A percentile compares a stretch with the other conserved stretches of the same genome.
phyloP scores from a whole-genome alignment of 116 monocot genomes.

The Trichopus zeylanicus region DNA sequence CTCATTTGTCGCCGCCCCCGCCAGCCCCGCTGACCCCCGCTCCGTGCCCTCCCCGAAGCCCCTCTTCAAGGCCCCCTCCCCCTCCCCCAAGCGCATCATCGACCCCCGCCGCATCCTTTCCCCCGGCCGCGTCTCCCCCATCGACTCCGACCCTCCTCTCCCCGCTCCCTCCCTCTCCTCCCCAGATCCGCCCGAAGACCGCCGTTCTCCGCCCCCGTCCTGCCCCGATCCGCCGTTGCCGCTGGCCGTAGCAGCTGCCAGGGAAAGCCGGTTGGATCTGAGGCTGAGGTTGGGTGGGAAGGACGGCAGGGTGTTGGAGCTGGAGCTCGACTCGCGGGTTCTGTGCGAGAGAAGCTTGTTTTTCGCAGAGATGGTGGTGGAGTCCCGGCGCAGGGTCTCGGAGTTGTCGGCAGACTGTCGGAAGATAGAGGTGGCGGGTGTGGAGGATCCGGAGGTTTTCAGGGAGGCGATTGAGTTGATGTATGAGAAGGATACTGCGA shows the following conservation, averaged over 20 bases:
- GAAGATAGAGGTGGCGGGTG: slow-evolving; percentile 49
- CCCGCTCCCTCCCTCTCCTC: slow-evolving; percentile 11
- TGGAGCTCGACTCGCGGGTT: slow-evolving; percentile 65
- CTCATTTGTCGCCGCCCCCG: slow-evolving; percentile 45
- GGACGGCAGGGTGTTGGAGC: slow-evolving; percentile 44
- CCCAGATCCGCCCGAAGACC: slow-evolving; percentile 3
- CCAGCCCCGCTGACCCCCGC: slow-evolving; percentile 52
- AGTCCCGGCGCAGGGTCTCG: slow-evolving; percentile 10
- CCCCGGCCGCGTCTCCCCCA: slow-evolving; percentile 88
- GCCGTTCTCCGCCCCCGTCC: not conserved
- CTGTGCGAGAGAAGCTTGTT: slow-evolving; percentile 53
- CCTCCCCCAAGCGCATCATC: slow-evolving; percentile 56
- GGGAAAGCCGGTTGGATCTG: slow-evolving; percentile 37
- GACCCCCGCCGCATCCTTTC: slow-evolving; percentile 81
- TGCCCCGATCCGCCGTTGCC: not conserved
- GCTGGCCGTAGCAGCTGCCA: not conserved
- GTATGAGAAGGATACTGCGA: slow-evolving; percentile 40
- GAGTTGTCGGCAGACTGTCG: slow-evolving; percentile 13
- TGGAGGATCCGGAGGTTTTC: slow-evolving; percentile 59
- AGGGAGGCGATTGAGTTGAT: slow-evolving; percentile 81
- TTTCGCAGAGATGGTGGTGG: slow-evolving; percentile 41
- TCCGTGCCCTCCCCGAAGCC: slow-evolving; percentile 2
- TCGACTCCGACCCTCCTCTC: slow-evolving; percentile 44
- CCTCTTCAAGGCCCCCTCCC: slow-evolving; percentile 42
- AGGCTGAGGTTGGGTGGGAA: slow-evolving; percentile 54